Evolutionary conservation across 177 flowering plant species (phyloP).

Genomic region (Tripterygium wilfordii): DNA sequence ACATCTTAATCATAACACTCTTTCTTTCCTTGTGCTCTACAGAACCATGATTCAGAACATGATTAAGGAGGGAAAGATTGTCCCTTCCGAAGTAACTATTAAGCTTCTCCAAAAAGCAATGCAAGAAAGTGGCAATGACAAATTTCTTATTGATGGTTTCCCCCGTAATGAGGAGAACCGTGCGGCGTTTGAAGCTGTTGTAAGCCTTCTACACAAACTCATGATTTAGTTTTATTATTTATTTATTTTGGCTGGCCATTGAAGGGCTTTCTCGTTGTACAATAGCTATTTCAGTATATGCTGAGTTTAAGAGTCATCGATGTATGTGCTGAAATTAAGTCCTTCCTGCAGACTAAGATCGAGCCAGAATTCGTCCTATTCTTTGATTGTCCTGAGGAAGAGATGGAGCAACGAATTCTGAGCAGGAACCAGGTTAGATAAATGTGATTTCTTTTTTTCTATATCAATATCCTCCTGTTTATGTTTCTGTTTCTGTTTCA

Average conservation of each 20-base stretch:
- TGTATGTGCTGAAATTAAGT: too few species aligned
- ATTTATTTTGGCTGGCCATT: too few species aligned
- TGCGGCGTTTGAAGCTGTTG: slow-evolving; percentile 87
- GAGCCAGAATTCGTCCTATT: slow-evolving; percentile 70
- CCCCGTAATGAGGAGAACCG: slow-evolving; percentile 97
- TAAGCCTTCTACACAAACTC: slow-evolving; percentile 32
- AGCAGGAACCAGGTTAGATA: slow-evolving; percentile 66
- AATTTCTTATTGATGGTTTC: slow-evolving; percentile 92
- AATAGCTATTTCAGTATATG: too few species aligned
- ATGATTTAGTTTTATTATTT: too few species aligned
- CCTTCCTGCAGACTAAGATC: slow-evolving; percentile 76
- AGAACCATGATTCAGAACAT: slow-evolving; percentile 94
- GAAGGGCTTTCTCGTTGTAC: too few species aligned
- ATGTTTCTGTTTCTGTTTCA: too few species aligned
- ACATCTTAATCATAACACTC: not conserved
- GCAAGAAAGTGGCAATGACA: slow-evolving; percentile 65
- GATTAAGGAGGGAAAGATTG: slow-evolving; percentile 95
- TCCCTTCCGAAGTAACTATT: slow-evolving; percentile 91
- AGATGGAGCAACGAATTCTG: slow-evolving; percentile 90
- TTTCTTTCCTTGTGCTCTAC: slow-evolving; percentile 9
- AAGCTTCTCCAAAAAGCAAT: slow-evolving; percentile 86
- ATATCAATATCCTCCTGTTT: too few species aligned
- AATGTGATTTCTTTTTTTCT: not conserved
- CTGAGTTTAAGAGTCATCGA: too few species aligned
- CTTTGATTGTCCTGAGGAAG: slow-evolving; percentile 83